Evolutionary conservation across 495 filamentous ascomycete genomes (phyloP), one percentile per base, ranked within the genome.

Genomic region (Talaromyces ruber): DNA sequence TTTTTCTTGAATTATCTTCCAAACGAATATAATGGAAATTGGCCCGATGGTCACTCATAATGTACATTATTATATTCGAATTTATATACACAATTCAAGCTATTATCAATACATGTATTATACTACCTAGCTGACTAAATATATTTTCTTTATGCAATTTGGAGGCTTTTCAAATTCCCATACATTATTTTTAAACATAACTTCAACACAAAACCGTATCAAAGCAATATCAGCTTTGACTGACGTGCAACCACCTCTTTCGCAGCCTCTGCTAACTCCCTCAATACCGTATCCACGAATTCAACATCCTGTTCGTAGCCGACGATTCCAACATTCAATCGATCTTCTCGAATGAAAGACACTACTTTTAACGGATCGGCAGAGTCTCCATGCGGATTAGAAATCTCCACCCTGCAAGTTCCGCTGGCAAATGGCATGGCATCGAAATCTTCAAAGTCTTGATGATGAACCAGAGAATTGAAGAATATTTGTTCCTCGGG

Each of bases 351-450:
- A 1, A 72, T 62, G 58, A 72, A 76, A 16, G 75, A 76, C n/a
- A 77, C 75, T 29, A 68, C 67, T 65, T 77, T 77, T 29, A 76
- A 30, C 1, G 75, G 75, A 55, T 67, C 64, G 11, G 73, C 66
- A 1, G 73, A 65, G 65, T 77, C 75, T 0, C 75, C 73, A 64
- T 76, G 67, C 0, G 75, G 75, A 12, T 71, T 74, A 14, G 63
- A 51, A n/a, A 75, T 74, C 32, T 76, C 74, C 21, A 78, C 72
- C 56, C 64, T 67, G 59, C 70, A 73, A 29, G 51, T 63, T 0
- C 65, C 63, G 3, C 65, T 73, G 0, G 70, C 73, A 58, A 78
- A 78, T 28, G 72, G 68, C 75, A 78, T 75, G n/a, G 63, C 68
- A 59, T 78, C 74, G 55, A 76, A 72, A 25, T 59, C 57, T 6